Base-by-base conservation (phyloP, 257 asterid genomes). In the Capsicum chinense region DNA sequence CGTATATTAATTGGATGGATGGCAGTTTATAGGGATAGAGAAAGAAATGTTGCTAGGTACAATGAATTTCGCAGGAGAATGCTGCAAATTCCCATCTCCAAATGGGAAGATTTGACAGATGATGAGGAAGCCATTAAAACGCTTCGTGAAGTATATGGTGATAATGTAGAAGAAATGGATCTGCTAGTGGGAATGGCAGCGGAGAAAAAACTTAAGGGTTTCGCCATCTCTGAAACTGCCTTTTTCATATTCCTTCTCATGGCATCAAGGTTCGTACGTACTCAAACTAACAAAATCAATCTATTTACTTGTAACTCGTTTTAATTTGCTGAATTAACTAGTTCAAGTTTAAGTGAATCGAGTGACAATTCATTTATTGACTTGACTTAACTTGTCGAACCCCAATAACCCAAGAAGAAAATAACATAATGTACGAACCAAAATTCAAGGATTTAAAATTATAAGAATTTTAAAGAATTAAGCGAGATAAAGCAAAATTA, bases 1-100 rank as follows among this genome's bases (percentile, higher is more conserved):
- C 33, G 33, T 26, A 26, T 26, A 26, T 26, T 26, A 26, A 26
- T 26, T 26, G 33, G 33, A 26, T 26, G 82, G 58, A 50, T 4
- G 87, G 85, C 86, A 91, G 95, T 92, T 79, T 93, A 90, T 13
- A 92, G 97, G 85, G 94, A 93, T 63, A 85, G 95, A 39, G 95
- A 92, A 82, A 93, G 93, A 84, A 90, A 90, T 44, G 88, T 93
- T 1, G 90, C 95, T 0, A 86, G 95, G 59, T 93, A 93, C 91
- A 93, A 93, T n/a, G 92, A 88, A 11, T 92, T 93, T 42, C 79
- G 95, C 2, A 83, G 95, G 76, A 73, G 86, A 11, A 74, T 93
- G 2, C 83, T 93, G 0, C 13, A 89, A 16, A 88, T 88, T 70
- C 95, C 97, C 47, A 92, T 93, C 79, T 79, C 91, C 7, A 93